Evolutionary conservation across 2,329 filamentous ascomycete genomes (phyloP), one percentile per base, ranked within the genome.

Genomic region (Tolypocladium sp.): DNA sequence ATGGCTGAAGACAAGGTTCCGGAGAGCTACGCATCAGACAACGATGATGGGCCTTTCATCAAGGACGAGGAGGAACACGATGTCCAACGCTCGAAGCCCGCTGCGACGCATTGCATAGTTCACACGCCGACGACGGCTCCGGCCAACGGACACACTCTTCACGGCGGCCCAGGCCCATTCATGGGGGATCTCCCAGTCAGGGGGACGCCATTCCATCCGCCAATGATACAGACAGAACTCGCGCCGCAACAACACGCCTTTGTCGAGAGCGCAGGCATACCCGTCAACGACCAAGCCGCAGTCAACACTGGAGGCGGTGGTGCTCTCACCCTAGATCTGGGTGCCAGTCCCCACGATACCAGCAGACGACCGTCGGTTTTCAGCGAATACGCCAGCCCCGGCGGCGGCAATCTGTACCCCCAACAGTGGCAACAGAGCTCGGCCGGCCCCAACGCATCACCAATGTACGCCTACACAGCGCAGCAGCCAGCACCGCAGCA

Each of bases 1-100:
- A 80, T 79, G 73, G 74, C 77, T 2, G 79, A 82, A 58, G 80
- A 83, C 62, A 80, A 81, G 62, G 68, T 78, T 8, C 73, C 74
- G 4, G 78, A 82, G 54, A 76, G 73, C 35, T 79, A 77, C 56
- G 66, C 71, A 17, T 80, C 77, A 1, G 79, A 82, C 25, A 77
- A 76, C 27, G 81, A 83, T 22, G 73, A 74, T 12, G 71, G 67
- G 12, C 67, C 72, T 2, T 69, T 71, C 55, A 74, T 77, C 57
- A 77, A 78, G 33, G 77, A 78, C 20, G 76, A 78, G 13, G 77
- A 78, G 3, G 73, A 75, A 1, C 71, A 74, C 27, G 72, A 74
- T 2, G 64, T 71, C 3, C 69, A 75, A 37, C 71, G 77, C 5
- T 65, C 71, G 3, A 76, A 73, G 59, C 62, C 72, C 3, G 58